Base-by-base conservation (phyloP, 2,329 filamentous ascomycete genomes). In the Arthrinium phaeospermum region DNA sequence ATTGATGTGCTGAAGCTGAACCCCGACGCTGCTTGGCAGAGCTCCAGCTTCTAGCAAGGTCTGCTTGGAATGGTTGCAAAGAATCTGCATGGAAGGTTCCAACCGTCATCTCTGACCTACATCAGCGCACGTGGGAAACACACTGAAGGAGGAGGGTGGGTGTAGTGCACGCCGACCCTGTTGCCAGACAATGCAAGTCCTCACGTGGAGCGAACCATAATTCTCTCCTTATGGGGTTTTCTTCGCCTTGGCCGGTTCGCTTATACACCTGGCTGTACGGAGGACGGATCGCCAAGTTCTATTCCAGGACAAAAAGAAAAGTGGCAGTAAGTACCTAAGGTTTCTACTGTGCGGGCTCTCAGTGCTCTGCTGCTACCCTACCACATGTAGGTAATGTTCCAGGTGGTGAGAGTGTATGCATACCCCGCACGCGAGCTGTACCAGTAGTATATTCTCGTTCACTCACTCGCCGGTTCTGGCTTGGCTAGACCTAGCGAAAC, bases 71-170 rank as follows among this genome's bases (percentile, higher is more conserved):
- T 12, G 34, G 57, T 22, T 22, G 34, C 10, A 41, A 41, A 19
- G 57, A 64, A 41, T 22, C 22, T 41, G 57, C 57, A 64, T 64
- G 57, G 57, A 64, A 64, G 13, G 34, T 41, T 64, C 30, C 19
- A 64, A 64, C 19, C 12, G 34, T 64, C 34, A 19, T 64, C 27
- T 57, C 57, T 64, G 24, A 64, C 57, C 57, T 41, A 64, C 57
- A 22, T 16, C 51, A 34, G 51, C 14, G 51, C 51, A 64, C 57
- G 57, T 64, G 57, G 53, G 19, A 64, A 41, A 64, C 1, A 3
- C 19, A 30, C 41, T 19, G 57, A n/a, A 64, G 10, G 34, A 64
- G 19, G 53, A 64, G 53, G 53, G 53, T 41, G 57, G 34, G 57
- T 37, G 57, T 64, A 41, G 57, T 37, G 57, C 57, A 64, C 24